phyloP scores from a whole-genome alignment of 257 asterid genomes.

The Datura wrightii region DNA sequence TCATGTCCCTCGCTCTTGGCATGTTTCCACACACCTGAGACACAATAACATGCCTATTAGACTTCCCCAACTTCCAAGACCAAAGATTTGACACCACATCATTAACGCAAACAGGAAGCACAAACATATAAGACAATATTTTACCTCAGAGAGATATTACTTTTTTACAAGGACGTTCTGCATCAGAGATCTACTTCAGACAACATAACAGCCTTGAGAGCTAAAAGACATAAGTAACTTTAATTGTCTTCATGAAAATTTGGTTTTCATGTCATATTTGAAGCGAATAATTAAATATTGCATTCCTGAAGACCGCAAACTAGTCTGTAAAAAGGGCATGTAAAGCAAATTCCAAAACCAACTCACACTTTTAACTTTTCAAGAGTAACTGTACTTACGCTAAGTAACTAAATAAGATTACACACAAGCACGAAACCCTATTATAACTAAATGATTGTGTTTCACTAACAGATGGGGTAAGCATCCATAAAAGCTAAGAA shows the following conservation, averaged over 20 bases:
- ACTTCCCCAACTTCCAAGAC: background rate
- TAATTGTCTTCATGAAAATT: background rate
- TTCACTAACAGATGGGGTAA: background rate
- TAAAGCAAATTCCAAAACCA: conserved; percentile 1
- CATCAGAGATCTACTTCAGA: background rate
- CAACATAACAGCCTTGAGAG: background rate
- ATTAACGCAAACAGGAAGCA: background rate
- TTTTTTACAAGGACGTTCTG: background rate
- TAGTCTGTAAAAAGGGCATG: background rate
- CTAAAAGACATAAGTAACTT: background rate
- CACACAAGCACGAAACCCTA: background rate
- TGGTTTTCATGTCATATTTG: background rate
- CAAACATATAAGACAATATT: background rate
- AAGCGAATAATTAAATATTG: background rate
- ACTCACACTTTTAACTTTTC: background rate
- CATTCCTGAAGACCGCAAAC: background rate
- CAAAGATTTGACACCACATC: background rate
- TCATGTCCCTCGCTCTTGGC: conserved; percentile 93
- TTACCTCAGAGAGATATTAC: background rate
- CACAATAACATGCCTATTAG: background rate
- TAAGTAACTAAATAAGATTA: background rate
- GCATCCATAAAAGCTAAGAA: background rate
- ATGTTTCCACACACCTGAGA: conserved; percentile 94
- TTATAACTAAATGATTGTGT: background rate
- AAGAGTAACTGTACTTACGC: background rate